These are phyloP conservation scores for Rheum nobile DNA, from an alignment of 148 eudicot species.

Conservation along the genomic window DNA sequence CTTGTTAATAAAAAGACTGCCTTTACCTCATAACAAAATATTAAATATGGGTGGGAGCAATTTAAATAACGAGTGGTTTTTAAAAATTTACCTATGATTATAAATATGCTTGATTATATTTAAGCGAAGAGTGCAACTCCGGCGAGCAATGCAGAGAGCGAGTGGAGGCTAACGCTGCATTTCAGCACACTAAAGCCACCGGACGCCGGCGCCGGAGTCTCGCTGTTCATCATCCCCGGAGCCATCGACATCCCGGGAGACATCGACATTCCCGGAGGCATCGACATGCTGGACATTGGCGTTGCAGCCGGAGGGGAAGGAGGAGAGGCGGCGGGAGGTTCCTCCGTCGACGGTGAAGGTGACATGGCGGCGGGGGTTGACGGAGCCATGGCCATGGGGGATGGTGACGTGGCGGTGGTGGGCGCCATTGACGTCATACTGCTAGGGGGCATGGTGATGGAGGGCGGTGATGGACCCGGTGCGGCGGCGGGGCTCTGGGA, in stretches of 20 bases:
- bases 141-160: background rate
- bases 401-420: background rate
- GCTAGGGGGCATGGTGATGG: background rate
- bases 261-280: background rate
- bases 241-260: background rate
- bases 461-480: background rate
- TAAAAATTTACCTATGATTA: background rate
- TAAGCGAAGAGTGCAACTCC: background rate
- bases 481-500: background rate
- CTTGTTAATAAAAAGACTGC: too few species aligned
- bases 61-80: background rate
- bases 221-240: background rate
- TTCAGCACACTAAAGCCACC: background rate
- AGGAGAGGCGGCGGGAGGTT: background rate
- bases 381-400: background rate
- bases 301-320: background rate
- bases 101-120: background rate
- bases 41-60: too few species aligned
- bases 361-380: background rate
- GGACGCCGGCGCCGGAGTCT: background rate
- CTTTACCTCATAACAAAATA: too few species aligned
- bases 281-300: background rate
- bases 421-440: background rate
- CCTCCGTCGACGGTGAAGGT: background rate
- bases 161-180: background rate